Evolutionary conservation across 1,139 yeast genomes (phyloP), one percentile per base, ranked within the genome.

Genomic region (Pichia sp.): DNA sequence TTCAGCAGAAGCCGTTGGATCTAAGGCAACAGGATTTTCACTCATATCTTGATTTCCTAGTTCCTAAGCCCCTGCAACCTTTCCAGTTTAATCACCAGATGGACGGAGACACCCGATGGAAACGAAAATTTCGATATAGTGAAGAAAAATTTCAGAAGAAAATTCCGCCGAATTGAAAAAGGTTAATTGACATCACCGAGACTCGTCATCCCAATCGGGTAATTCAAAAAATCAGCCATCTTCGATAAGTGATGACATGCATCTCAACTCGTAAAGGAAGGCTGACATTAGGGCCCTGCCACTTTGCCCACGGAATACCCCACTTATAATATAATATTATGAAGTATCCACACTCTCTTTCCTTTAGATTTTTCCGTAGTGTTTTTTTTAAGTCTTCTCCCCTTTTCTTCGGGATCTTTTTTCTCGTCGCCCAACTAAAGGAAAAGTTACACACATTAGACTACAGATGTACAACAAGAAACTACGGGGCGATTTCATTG

Each of bases 181-280:
- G 6, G 8, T 11, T 36, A 11, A 36, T 36, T 38, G 23, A 16
- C 48, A 5, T 38, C 34, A 40, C 38, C 36, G 26, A 46, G 31
- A 3, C 13, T 38, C 46, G 36, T 29, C 43, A 45, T 45, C 64
- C 66, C 50, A 55, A 61, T 54, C 46, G 36, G 64, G 67, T 36
- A 61, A 55, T 48, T 46, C 13, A 43, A 46, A 47, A 51, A 41
- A 36, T 51, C 54, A 51, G 54, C 54, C 54, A 45, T 51, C 54
- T 47, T 16, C 15, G 11, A 29, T 26, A 32, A 38, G 23, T 15
- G 8, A 29, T 8, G 8, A 13, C 10, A 13, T 44, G 34, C 31
- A 13, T 36, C 15, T 13, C 15, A 36, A 11, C n/a, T 11, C 40
- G 15, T 13, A 36, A 15, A 36, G 10, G 15, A 5, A 5, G n/a